A percentile compares a stretch with the other conserved stretches of the same genome.
Evolutionary conservation across 2,329 filamentous ascomycete genomes (phyloP).

Genomic region (Calonectria honghensis): DNA sequence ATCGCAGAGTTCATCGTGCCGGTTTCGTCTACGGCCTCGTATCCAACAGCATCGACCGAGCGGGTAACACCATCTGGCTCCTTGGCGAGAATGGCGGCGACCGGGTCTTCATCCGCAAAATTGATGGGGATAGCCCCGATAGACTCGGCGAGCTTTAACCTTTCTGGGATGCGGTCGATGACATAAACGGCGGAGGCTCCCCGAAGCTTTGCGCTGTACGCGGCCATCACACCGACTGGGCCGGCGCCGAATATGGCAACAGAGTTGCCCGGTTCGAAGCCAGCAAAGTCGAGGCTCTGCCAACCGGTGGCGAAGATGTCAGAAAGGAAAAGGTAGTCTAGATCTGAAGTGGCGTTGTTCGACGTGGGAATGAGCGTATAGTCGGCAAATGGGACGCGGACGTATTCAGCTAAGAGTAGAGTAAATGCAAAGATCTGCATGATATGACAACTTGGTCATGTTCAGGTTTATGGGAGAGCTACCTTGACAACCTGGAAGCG

Average conservation of each 20-base stretch:
- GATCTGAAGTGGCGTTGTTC: not conserved
- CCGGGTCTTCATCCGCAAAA: not conserved
- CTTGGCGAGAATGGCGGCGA: not conserved
- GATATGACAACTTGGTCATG: too few relatives aligned
- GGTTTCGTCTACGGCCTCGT: not conserved
- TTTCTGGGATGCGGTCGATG: not conserved
- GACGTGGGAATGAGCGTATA: not conserved
- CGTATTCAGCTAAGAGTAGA: not conserved
- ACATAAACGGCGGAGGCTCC: not conserved
- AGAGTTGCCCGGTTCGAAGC: not conserved
- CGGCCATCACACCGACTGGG: not conserved
- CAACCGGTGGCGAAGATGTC: not conserved
- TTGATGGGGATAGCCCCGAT: not conserved
- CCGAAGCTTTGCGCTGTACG: not conserved
- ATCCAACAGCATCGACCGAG: not conserved
- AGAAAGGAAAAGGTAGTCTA: slow-evolving; percentile 3
- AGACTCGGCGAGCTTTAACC: not conserved
- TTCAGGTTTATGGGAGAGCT: too few relatives aligned
- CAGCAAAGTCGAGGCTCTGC: not conserved
- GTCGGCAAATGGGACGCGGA: not conserved
- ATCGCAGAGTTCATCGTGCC: not conserved
- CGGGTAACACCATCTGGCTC: not conserved
- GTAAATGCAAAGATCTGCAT: too few relatives aligned
- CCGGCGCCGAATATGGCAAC: not conserved
- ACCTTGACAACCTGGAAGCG: not conserved